Evolutionary conservation across 2,329 filamentous ascomycete species (phyloP).

Genomic region (Stagonosporopsis chrysanthemi): DNA sequence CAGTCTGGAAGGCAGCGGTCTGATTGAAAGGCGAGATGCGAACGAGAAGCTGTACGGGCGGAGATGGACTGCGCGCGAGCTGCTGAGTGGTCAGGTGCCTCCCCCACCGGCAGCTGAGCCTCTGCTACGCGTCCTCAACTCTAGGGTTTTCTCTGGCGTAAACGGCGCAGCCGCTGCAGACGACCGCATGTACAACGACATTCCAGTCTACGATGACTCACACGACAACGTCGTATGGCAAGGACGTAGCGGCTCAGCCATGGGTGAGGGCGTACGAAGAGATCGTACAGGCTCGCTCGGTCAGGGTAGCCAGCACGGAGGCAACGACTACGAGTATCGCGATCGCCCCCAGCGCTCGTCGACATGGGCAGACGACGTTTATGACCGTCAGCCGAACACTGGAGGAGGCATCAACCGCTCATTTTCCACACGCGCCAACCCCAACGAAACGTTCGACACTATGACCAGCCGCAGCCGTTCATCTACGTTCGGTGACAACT

Average conservation of each 20-base stretch:
- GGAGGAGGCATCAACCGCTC: conserved; percentile 53
- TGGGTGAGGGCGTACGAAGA: conserved; percentile 69
- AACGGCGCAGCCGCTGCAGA: conserved; percentile 53
- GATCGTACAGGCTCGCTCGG: conserved; percentile 52
- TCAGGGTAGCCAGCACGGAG: conserved; percentile 41
- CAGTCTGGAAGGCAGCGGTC: conserved; percentile 88
- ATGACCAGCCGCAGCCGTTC: conserved; percentile 50
- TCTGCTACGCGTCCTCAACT: conserved; percentile 84
- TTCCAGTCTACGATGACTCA: conserved; percentile 83
- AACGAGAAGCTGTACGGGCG: conserved; percentile 95
- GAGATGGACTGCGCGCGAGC: conserved; percentile 79
- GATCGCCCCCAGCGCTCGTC: conserved; percentile 67
- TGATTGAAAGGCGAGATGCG: conserved; percentile 94
- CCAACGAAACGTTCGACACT: conserved; percentile 59
- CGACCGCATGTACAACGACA: conserved; percentile 89
- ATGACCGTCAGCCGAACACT: conserved; percentile 63
- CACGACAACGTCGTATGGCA: conserved; percentile 89
- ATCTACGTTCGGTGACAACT: conserved; percentile 56
- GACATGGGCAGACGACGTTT: conserved; percentile 79
- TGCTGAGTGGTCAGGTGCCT: conserved; percentile 79
- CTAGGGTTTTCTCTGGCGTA: conserved; percentile 79
- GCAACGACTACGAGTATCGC: conserved; percentile 60
- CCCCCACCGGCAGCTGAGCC: conserved; percentile 84
- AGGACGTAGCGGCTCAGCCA: conserved; percentile 72
- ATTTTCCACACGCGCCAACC: conserved; percentile 60